A percentile compares a stretch with the other conserved stretches of the same genome.
These are phyloP conservation scores for Rhizophagus sp. DNA, from an alignment of 192 early-diverging fungal species.

Conservation along the genomic window DNA sequence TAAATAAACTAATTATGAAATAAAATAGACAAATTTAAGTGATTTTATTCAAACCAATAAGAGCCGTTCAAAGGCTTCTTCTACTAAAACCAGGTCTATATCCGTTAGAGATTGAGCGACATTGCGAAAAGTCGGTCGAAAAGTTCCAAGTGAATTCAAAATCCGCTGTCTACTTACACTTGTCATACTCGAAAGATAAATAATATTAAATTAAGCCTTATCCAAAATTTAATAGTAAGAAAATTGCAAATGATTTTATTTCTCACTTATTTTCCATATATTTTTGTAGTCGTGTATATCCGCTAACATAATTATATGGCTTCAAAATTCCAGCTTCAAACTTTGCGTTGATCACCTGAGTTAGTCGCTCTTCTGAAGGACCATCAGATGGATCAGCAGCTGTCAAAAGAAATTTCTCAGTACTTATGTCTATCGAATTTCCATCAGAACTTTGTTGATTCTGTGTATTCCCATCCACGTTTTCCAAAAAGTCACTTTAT, in stretches of 20 bases:
- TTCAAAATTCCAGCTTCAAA: constrained; percentile 93
- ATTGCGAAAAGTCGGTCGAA: constrained; percentile 85
- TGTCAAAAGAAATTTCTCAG: constrained; percentile 87
- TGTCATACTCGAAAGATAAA: constrained; percentile 54
- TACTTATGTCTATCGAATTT: constrained; percentile 50
- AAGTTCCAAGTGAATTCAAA: constrained; percentile 83
- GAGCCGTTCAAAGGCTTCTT: constrained; percentile 94
- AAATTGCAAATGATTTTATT: constrained; percentile 12
- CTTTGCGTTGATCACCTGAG: constrained; percentile 91
- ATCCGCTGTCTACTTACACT: constrained; percentile 74
- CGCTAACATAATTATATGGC: constrained; percentile 96
- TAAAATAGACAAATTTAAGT: neutral
- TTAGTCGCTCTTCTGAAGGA: constrained; percentile 83
- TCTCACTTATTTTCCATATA: constrained; percentile 86
- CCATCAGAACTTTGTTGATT: constrained; percentile 34
- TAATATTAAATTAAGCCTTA: constrained; percentile 4
- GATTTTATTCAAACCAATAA: constrained; percentile 57
- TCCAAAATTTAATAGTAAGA: constrained; percentile 8
- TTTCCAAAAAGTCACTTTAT: constrained; percentile 60
- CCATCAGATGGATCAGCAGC: constrained; percentile 92
- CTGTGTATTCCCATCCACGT: constrained; percentile 42
- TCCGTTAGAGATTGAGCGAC: constrained; percentile 90
- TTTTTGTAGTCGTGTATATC: constrained; percentile 82
- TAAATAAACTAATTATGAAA: neutral
- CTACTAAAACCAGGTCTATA: constrained; percentile 91